Evolutionary conservation across 1,139 yeast genomes (phyloP), one percentile per base, ranked within the genome.

Genomic region (Scheffersomyces lignicola): DNA sequence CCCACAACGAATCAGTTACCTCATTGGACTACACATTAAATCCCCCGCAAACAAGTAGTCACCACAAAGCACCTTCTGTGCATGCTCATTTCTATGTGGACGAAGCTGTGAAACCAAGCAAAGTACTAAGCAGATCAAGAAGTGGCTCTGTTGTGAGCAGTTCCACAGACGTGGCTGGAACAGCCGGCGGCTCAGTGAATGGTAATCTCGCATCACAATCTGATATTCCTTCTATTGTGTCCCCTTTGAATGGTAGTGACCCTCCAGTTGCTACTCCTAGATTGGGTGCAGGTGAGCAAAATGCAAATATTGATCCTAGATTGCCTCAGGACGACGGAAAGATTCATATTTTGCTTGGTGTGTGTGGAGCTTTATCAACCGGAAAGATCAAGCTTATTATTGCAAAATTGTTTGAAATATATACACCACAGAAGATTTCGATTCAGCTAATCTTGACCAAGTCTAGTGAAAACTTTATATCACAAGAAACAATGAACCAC

Each of bases 271-370:
- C 41, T 9, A 37, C 42, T 27, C 48, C 45, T 10, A 24, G 34
- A 10, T 14, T 41, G 9, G 40, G 39, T 29, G 34, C 36, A 45
- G 58, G 62, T 35, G 84, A 78, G 44, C 72, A 68, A 33, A 67
- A 69, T 20, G 65, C 77, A 25, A 80, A 80, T 44, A 67, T 80
- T 34, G 95, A 86, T 51, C 89, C 95, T 2, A 69, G 95, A 29
- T 65, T 89, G 46, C 95, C 95, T 1, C 88, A 84, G 54, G 90
- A 89, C 56, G 97, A 90, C 58, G 96, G 95, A 6, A 89, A 86
- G 54, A 62, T 86, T 39, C 97, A 90, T 61, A 78, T 90, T 14
- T 67, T 90, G 39, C 69, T 90, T 39, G 97, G 96, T 3, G 95
- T 89, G 1, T 88, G 96, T 48, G 97, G 97, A 2, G 88, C 96